Base-by-base conservation (phyloP, 176 grass and related monocot genomes). In the Carex scoparia region DNA sequence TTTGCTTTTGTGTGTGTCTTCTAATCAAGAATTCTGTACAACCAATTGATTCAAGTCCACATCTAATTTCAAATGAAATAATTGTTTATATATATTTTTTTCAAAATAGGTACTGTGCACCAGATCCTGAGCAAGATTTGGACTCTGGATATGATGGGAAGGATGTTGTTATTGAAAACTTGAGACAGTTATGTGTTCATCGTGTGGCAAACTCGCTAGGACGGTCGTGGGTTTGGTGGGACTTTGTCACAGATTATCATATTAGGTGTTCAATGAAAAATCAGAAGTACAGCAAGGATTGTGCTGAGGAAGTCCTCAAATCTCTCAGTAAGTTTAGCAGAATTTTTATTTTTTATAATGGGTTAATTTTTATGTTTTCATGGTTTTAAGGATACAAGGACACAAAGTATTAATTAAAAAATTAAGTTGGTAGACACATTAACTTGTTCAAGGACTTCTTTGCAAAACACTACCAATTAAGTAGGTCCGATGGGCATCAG, bases 171-270 rank as follows among this genome's bases (percentile, higher is more conserved):
- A 0, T 85, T 1, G 95, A 98, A 84, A 98, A 98, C 88, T 85
- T 95, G 65, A 77, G 95, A 74, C 95, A 98, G 83, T 90, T 98
- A 7, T 98, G 95, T 83, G 95, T 98, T n/a, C 95, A 98, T 79
- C 91, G 95, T 46, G 87, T 88, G 7, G 95, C 88, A 31, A 95
- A 89, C 83, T 72, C 84, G 32, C 46, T 11, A 3, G 63, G 81
- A 16, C 31, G 77, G 60, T 73, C 95, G 0, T 98, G 95, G 95
- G 72, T 88, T 9, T 98, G 95, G 95, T 98, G 95, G 95, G 93
- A 98, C 84, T 98, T 89, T 67, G 93, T 92, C 42, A 81, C 71
- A 1, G 96, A 98, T 82, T 98, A 95, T 90, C 90, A 92, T 67
- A 33, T 90, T 12, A 86, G 96, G 4, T 95, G 96, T 87, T 92